Conservation (phyloP, 306 rosid genomes). For the Glycine tomentella region DNA sequence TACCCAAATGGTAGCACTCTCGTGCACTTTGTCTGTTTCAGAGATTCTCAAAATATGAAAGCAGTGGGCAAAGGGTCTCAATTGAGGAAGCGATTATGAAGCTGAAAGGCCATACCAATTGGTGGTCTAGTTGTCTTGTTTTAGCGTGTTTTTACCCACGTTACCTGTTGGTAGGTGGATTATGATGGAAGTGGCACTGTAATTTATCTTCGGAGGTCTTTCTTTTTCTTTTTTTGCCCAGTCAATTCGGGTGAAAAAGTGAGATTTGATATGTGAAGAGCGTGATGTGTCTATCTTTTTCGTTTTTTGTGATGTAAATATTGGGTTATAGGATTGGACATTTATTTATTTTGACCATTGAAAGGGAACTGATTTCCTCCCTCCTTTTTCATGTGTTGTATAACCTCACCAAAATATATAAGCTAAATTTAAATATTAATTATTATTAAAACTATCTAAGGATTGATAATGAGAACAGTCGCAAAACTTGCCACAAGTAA, state of each 20-base stretch:
- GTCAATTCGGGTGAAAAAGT: conserved; percentile 38
- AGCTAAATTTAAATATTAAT: conserved; percentile 4
- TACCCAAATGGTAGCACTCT: conserved; percentile 93
- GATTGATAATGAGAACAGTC: neutral
- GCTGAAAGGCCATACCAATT: conserved; percentile 24
- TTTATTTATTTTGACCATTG: conserved; percentile 21
- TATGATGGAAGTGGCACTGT: conserved; percentile 11
- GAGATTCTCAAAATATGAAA: conserved; percentile 94
- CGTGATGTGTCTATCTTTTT: neutral
- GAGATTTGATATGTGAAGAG: conserved; percentile 42
- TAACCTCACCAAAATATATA: neutral
- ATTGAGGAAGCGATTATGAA: conserved; percentile 61
- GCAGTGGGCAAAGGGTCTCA: conserved; percentile 75
- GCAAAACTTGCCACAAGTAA: too few relatives aligned
- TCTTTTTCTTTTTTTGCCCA: neutral
- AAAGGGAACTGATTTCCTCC: conserved; percentile 30
- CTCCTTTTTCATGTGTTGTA: conserved; percentile 25
- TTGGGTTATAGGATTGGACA: conserved; percentile 23
- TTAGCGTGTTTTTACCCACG: neutral
- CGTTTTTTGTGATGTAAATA: conserved; percentile 45
- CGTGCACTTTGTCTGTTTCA: conserved; percentile 92
- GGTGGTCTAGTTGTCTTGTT: conserved; percentile 24
- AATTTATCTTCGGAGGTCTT: conserved; percentile 8
- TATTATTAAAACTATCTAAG: neutral
- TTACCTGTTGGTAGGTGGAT: conserved; percentile 39